Conservation (phyloP, 129 eudicot species). For the Escallonia herrerae region DNA sequence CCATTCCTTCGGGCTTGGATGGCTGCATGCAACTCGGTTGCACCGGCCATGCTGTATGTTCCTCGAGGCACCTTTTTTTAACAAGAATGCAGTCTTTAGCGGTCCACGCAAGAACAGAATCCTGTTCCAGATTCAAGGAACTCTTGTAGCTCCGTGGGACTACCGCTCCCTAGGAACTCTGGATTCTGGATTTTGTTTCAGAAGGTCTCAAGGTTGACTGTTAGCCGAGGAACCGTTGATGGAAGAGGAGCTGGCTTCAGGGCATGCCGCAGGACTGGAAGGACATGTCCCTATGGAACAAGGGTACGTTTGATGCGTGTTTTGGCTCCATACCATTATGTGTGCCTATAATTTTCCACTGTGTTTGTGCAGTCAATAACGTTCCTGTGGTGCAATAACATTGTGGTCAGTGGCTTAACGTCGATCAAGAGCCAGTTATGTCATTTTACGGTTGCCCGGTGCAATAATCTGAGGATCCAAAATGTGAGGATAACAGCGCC, state of each 20-base stretch:
- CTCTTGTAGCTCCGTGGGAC: constrained; percentile 27
- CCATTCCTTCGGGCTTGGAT: constrained; percentile 41
- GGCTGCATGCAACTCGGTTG: constrained; percentile 30
- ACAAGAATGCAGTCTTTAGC: not conserved
- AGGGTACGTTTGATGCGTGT: constrained; percentile 31
- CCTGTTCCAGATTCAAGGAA: constrained; percentile 17
- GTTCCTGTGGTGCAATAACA: too few species aligned
- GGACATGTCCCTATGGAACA: constrained; percentile 49
- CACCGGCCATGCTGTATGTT: not conserved
- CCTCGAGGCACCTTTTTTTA: constrained; percentile 12
- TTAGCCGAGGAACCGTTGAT: constrained; percentile 4
- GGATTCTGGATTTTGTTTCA: constrained; percentile 8
- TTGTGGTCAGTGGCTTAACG: too few species aligned
- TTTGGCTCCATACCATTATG: too few species aligned
- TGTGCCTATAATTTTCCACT: too few species aligned
- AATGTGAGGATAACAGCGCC: too few species aligned
- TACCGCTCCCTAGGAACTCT: constrained; percentile 5
- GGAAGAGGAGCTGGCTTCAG: constrained; percentile 52
- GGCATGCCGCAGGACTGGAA: constrained; percentile 41
- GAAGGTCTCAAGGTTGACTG: too few species aligned
- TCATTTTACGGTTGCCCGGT: too few species aligned
- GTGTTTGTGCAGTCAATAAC: too few species aligned
- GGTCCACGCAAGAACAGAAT: constrained; percentile 29
- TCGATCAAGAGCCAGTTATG: too few species aligned
- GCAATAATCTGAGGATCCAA: too few species aligned